Percentiles rank a stretch among this genome's conserved stretches.
Evolutionary conservation across 129 eudicot genomes (phyloP).

Genomic region (Escallonia herrerae): DNA sequence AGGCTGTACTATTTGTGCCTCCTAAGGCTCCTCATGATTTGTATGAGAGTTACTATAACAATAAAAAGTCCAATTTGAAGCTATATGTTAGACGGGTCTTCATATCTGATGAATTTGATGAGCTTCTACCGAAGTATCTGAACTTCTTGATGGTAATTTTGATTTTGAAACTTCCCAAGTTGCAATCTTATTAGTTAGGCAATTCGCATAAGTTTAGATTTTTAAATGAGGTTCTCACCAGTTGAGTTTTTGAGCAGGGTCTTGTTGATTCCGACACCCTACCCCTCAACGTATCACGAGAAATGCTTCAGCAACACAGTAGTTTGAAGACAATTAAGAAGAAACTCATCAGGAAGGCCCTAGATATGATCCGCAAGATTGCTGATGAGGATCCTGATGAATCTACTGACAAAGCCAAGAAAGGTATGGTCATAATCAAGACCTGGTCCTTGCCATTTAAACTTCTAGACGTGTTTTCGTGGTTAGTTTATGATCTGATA

Average conservation of each 20-base stretch:
- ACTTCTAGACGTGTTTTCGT: neutral
- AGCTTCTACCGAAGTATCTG: constrained; percentile 89
- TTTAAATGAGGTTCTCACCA: constrained; percentile 11
- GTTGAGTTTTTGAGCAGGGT: constrained; percentile 48
- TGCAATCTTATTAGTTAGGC: neutral
- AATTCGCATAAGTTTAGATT: neutral
- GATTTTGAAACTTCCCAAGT: neutral
- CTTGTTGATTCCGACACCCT: constrained; percentile 96
- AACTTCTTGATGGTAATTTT: constrained; percentile 73
- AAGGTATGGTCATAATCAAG: constrained; percentile 28
- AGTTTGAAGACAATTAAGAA: constrained; percentile 95
- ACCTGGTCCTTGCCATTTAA: neutral
- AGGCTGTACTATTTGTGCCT: constrained; percentile 92
- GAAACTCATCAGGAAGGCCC: constrained; percentile 95
- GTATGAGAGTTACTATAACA: constrained; percentile 85
- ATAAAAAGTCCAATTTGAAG: constrained; percentile 84
- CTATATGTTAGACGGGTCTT: constrained; percentile 93
- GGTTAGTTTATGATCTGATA: no score
- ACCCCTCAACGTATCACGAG: constrained; percentile 94
- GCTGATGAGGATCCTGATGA: constrained; percentile 99
- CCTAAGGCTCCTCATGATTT: constrained; percentile 96
- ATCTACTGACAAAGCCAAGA: constrained; percentile 56
- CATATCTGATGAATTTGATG: constrained; percentile 94
- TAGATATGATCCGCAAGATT: constrained; percentile 93
- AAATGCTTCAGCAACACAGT: constrained; percentile 97